Percentiles rank a stretch among this genome's conserved stretches.
phyloP scores from a whole-genome alignment of 2,329 filamentous ascomycete genomes.

The Escovopsis sp. region DNA sequence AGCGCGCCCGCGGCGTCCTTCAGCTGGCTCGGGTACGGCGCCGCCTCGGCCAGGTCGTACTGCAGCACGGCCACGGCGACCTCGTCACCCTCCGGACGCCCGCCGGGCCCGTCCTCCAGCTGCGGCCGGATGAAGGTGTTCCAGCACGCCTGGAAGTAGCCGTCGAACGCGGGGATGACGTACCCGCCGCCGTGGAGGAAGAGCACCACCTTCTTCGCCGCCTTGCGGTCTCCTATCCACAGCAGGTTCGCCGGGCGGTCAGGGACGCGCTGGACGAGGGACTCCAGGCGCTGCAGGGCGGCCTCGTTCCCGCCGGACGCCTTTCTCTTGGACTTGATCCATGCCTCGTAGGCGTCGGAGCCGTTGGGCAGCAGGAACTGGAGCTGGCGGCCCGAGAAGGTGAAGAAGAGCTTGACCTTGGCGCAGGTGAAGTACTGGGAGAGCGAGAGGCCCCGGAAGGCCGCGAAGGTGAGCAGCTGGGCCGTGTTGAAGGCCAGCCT shows the following conservation, averaged over 20 bases:
- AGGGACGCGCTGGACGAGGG: constrained; percentile 9
- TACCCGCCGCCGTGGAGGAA: constrained; percentile 17
- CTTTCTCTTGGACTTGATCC: constrained; percentile 9
- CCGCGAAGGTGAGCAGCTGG: constrained; percentile 7
- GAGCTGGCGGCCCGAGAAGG: constrained; percentile 9
- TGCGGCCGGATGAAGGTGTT: constrained; percentile 11
- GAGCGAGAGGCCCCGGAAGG: constrained; percentile 7
- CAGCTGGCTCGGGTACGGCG: constrained; percentile 17
- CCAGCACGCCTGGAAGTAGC: constrained; percentile 15
- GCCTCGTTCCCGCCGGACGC: constrained; percentile 2
- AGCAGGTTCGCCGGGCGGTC: constrained; percentile 9
- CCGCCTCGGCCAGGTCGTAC: constrained; percentile 18
- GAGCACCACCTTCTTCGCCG: constrained; percentile 14
- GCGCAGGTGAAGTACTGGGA: constrained; percentile 8
- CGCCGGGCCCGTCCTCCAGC: constrained; percentile 1
- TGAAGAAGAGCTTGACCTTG: constrained; percentile 6
- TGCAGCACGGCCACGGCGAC: constrained; percentile 18
- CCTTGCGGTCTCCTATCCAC: constrained; percentile 14
- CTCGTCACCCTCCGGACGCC: constrained; percentile 7
- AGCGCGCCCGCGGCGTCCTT: constrained; percentile 17
- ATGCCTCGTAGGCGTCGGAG: constrained; percentile 9
- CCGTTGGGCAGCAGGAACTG: constrained; percentile 10
- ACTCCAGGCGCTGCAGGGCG: constrained; percentile 6
- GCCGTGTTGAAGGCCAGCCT: constrained; percentile 4
- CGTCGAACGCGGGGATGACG: constrained; percentile 8